A percentile compares a stretch with the other conserved stretches of the same genome.
These are phyloP conservation scores for Erythrophleum ivorense DNA, from an alignment of 331 rosid species.

Conservation along the genomic window DNA sequence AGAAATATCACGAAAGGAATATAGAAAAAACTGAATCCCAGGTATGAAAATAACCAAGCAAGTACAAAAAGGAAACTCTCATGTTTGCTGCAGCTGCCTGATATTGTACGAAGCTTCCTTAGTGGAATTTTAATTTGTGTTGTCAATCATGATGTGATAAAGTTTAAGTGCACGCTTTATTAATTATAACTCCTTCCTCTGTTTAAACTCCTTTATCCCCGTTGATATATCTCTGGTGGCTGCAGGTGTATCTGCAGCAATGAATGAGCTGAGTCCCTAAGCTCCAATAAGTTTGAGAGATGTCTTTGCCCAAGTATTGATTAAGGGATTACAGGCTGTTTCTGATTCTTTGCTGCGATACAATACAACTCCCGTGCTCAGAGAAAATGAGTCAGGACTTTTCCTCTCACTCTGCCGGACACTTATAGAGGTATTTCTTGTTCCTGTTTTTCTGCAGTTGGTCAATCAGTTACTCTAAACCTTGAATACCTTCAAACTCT, in stretches of 20 bases:
- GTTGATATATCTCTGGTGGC: constrained; percentile 49
- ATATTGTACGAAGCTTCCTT: too few relatives aligned
- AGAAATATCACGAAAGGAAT: not conserved
- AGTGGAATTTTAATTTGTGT: not conserved
- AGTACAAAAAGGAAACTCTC: too few relatives aligned
- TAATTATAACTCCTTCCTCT: constrained; percentile 1
- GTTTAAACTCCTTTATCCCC: constrained; percentile 16
- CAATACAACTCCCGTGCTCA: constrained; percentile 81
- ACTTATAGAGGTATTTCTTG: constrained; percentile 71
- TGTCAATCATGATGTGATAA: constrained; percentile 22
- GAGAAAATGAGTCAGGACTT: constrained; percentile 88
- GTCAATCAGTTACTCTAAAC: not conserved
- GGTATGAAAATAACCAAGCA: too few relatives aligned
- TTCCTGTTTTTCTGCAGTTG: constrained; percentile 19
- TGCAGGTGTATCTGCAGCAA: constrained; percentile 93
- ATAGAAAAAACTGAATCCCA: not conserved
- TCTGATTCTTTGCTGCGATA: constrained; percentile 84
- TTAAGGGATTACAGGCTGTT: constrained; percentile 79
- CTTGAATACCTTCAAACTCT: constrained; percentile 30
- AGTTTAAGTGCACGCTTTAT: constrained; percentile 5
- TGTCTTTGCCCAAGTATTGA: constrained; percentile 80
- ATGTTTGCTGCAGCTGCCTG: not conserved
- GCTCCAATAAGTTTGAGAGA: constrained; percentile 88
- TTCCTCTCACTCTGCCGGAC: constrained; percentile 95
- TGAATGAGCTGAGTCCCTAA: constrained; percentile 96